Evolutionary conservation across 1,284 basidiomycete genomes (phyloP).

Genomic region (Cryptococcus sp.): DNA sequence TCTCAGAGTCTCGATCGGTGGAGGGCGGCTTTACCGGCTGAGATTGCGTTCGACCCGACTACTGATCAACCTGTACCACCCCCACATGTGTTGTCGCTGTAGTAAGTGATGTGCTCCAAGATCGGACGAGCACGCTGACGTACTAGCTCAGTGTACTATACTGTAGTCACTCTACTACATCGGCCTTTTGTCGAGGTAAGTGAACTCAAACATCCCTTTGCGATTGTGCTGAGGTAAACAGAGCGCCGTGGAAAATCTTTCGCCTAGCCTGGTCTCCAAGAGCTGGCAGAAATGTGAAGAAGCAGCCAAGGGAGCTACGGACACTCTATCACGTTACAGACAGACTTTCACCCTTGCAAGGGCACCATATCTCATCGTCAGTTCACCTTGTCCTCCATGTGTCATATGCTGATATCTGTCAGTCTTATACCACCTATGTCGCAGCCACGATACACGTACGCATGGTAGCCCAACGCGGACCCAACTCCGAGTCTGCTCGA

Average conservation of each 20-base stretch:
- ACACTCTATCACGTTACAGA: slow-evolving; percentile 21
- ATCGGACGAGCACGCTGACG: neutral
- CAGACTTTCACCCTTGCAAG: slow-evolving; percentile 30
- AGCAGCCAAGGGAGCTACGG: slow-evolving; percentile 28
- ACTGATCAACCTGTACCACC: slow-evolving; percentile 18
- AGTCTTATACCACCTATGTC: slow-evolving; percentile 35
- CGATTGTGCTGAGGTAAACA: neutral
- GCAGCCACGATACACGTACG: slow-evolving; percentile 37
- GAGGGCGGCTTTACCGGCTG: slow-evolving; percentile 10
- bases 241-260: slow-evolving; percentile 3
- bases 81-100: slow-evolving; percentile 32
- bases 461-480: slow-evolving; percentile 24
- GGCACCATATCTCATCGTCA: slow-evolving; percentile 35
- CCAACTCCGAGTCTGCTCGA: slow-evolving; percentile 13
- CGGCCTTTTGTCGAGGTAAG: slow-evolving; percentile 34
- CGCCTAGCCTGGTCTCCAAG: slow-evolving; percentile 12
- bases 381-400: neutral
- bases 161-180: slow-evolving; percentile 32
- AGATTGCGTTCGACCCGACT: slow-evolving; percentile 18
- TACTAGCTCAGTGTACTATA: slow-evolving; percentile 28
- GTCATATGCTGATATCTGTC: neutral
- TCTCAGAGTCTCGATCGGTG: slow-evolving; percentile 16
- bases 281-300: slow-evolving; percentile 30
- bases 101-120: slow-evolving; percentile 10
- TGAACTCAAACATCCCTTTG: neutral